A percentile compares a stretch with the other conserved stretches of the same genome.
These are phyloP conservation scores for Penicillium silybi DNA, from an alignment of 495 filamentous ascomycete species.

Conservation along the genomic window DNA sequence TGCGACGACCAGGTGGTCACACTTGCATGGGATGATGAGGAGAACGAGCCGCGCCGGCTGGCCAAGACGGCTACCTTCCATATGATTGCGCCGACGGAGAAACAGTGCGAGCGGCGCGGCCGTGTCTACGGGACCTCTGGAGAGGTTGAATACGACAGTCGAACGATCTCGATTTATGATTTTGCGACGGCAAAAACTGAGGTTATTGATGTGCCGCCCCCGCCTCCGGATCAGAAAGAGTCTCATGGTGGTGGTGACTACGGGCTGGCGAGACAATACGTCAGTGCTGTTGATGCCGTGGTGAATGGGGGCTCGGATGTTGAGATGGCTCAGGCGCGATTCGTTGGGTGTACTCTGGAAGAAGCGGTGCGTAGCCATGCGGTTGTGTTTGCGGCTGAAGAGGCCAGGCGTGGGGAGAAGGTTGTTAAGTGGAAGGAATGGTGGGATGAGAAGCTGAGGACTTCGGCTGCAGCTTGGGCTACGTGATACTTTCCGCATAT, in stretches of 20 bases:
- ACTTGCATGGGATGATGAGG: conserved; percentile 66
- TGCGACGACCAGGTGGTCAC: conserved; percentile 89
- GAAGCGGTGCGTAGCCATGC: conserved; percentile 87
- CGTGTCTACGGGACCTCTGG: conserved; percentile 80
- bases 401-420: conserved; percentile 64
- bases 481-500: neutral
- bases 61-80: conserved; percentile 87
- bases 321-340: conserved; percentile 65
- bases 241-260: conserved; percentile 84
- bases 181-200: conserved; percentile 31
- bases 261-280: conserved; percentile 75
- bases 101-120: conserved; percentile 78
- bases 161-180: conserved; percentile 38
- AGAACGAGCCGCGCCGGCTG: conserved; percentile 40
- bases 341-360: conserved; percentile 77
- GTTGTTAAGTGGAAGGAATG: conserved; percentile 75
- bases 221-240: conserved; percentile 36
- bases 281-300: conserved; percentile 75
- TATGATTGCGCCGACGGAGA: conserved; percentile 88
- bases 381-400: conserved; percentile 91
- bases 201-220: conserved; percentile 28
- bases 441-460: conserved; percentile 58
- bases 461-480: conserved; percentile 11
- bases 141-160: conserved; percentile 71
- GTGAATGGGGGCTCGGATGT: conserved; percentile 65